Conservation (phyloP, 2,329 filamentous ascomycete genomes). For the Coniochaeta sp. region DNA sequence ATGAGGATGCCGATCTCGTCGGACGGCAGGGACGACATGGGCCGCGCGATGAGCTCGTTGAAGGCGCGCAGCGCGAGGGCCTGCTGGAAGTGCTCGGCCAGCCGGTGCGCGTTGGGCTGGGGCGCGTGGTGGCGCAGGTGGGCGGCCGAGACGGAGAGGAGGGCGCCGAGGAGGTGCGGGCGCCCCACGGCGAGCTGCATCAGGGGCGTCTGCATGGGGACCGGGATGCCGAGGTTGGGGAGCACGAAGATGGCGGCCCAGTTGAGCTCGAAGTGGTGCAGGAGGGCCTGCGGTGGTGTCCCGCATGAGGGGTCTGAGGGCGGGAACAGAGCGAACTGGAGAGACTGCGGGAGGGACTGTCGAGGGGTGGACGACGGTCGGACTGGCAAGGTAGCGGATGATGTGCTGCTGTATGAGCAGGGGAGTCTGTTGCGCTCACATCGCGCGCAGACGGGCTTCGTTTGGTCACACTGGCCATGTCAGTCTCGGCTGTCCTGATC, state of each 20-base stretch:
- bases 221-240: constrained; percentile 8
- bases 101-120: constrained; percentile 5
- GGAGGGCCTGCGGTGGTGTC: constrained; percentile 9
- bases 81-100: constrained; percentile 15
- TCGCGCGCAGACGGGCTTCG: constrained; percentile 11
- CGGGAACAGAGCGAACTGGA: constrained; percentile 3
- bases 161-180: constrained; percentile 11
- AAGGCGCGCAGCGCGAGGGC: constrained; percentile 12
- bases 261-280: constrained; percentile 10
- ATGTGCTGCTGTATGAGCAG: constrained; percentile 9
- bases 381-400: neutral
- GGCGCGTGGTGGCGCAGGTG: constrained; percentile 12
- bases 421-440: constrained; percentile 12
- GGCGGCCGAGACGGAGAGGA: constrained; percentile 11
- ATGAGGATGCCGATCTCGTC: constrained; percentile 12
- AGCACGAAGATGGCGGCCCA: constrained; percentile 9
- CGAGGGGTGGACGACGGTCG: neutral
- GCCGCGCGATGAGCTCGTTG: constrained; percentile 9
- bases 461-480: constrained; percentile 12
- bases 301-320: constrained; percentile 6
- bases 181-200: constrained; percentile 4
- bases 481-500: neutral
- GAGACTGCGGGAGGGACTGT: neutral
- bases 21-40: constrained; percentile 10
- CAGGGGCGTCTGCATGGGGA: neutral